phyloP scores from a whole-genome alignment of 129 eudicot genomes.

The Saposhnikovia divaricata region DNA sequence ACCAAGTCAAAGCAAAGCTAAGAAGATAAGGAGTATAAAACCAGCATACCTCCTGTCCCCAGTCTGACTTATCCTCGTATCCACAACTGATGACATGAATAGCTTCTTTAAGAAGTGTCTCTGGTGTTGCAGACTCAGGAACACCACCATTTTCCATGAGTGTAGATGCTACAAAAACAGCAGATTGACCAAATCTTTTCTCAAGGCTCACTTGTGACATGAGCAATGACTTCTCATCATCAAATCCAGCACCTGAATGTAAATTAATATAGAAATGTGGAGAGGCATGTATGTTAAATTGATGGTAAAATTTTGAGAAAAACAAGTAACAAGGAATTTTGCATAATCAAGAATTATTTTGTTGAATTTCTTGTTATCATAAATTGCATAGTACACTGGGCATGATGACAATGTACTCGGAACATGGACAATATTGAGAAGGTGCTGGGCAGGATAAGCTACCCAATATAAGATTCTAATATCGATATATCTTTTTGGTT shows the following conservation, averaged over 20 bases:
- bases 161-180: conserved; percentile 32
- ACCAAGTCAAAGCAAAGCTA: neutral
- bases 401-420: neutral
- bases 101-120: conserved; percentile 26
- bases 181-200: conserved; percentile 36
- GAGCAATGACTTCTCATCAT: conserved; percentile 35
- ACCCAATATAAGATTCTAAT: neutral
- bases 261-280: neutral
- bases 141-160: conserved; percentile 32
- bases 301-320: neutral
- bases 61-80: conserved; percentile 23
- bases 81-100: conserved; percentile 33
- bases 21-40: neutral
- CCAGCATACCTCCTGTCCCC: conserved; percentile 23
- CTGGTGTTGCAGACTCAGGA: conserved; percentile 25
- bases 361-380: neutral
- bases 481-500: neutral
- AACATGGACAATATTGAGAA: neutral
- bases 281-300: neutral
- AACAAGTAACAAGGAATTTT: neutral
- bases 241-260: conserved; percentile 31
- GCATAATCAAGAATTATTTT: neutral
- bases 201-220: conserved; percentile 37
- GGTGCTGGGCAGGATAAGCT: neutral
- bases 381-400: neutral